Conservation (phyloP, 2,329 filamentous ascomycete species). For the Diplocarpon mali region DNA sequence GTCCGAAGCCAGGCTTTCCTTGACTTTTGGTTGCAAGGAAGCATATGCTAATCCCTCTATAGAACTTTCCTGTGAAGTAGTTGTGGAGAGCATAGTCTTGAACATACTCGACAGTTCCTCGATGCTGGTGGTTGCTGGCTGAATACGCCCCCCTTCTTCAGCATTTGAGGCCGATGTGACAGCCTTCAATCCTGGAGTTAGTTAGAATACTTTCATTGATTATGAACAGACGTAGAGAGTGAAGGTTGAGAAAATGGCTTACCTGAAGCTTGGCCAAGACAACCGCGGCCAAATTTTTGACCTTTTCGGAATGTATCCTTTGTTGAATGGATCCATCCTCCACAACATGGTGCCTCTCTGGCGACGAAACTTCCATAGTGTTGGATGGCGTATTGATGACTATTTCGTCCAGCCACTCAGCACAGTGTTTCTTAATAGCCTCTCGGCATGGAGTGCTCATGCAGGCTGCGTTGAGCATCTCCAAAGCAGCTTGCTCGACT, state of each 20-base stretch:
- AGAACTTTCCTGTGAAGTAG: slow-evolving; percentile 52
- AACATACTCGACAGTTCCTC: slow-evolving; percentile 56
- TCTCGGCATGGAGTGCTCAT: slow-evolving; percentile 75
- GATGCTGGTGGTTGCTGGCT: slow-evolving; percentile 46
- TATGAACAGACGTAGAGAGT: slow-evolving; percentile 7
- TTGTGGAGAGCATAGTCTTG: slow-evolving; percentile 53
- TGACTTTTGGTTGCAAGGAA: slow-evolving; percentile 74
- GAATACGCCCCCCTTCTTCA: slow-evolving; percentile 30
- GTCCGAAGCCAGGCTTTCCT: slow-evolving; percentile 68
- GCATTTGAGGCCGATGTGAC: slow-evolving; percentile 21
- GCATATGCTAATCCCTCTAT: slow-evolving; percentile 90
- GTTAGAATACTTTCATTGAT: slow-evolving; percentile 20
- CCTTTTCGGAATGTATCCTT: slow-evolving; percentile 43
- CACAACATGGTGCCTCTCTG: slow-evolving; percentile 14
- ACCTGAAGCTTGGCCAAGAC: slow-evolving; percentile 63
- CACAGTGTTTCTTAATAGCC: slow-evolving; percentile 73
- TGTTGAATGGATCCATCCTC: slow-evolving; percentile 26
- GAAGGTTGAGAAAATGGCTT: slow-evolving; percentile 26
- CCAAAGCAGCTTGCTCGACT: slow-evolving; percentile 75
- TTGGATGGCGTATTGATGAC: slow-evolving; percentile 60
- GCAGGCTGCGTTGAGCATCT: slow-evolving; percentile 86
- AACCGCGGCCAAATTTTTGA: slow-evolving; percentile 59
- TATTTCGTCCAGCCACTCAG: slow-evolving; percentile 77
- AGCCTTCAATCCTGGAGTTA: slow-evolving; percentile 28
- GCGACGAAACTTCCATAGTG: slow-evolving; percentile 24